Evolutionary conservation across 2,329 filamentous ascomycete genomes (phyloP), one percentile per base, ranked within the genome.

Genomic region (Neofusicoccum sp.): DNA sequence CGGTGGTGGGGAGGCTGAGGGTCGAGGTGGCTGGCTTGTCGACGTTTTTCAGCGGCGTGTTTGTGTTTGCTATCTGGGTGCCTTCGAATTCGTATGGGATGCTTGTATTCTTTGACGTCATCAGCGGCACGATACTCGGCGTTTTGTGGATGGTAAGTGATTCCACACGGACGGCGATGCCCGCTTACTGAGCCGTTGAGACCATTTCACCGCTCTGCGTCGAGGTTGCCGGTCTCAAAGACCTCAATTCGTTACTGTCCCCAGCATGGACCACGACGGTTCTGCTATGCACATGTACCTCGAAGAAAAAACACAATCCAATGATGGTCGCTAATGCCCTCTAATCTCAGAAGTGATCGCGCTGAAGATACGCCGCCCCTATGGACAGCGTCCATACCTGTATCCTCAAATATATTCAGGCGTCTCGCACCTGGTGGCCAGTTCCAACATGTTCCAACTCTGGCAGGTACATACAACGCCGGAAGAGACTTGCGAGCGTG

Each of bases 1-100:
- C 78, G 3, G n/a, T n/a, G n/a, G n/a, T n/a, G n/a, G n/a, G n/a
- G n/a, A n/a, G n/a, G n/a, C n/a, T n/a, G n/a, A 67, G 79, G 7
- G 75, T 81, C 48, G 69, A 78, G 47, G 71, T 74, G 4, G 77
- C 80, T 6, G 75, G 71, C 3, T 31, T 66, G 4, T 62, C 77
- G 11, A 81, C 77, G 0, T 70, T 70, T 4, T 24, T 16, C 14
- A 41, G 33, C n/a, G 36, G 34, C 12, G 11, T 82, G 6, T 57
- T 69, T 4, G 68, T 73, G 43, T 78, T 79, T 62, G 76, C 71
- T 0, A 69, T 82, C 24, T 83, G 81, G 81, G 69, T 80, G 1
- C 78, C 78, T 3, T 75, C 78, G 3, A 72, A 67, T 2, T 72
- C 68, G 5, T 82, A 74, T 58, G 79, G 72, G 1, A 64, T 80